Base-by-base conservation (phyloP, 805 yeast species). In the Metschnikowia noctiluminum region DNA sequence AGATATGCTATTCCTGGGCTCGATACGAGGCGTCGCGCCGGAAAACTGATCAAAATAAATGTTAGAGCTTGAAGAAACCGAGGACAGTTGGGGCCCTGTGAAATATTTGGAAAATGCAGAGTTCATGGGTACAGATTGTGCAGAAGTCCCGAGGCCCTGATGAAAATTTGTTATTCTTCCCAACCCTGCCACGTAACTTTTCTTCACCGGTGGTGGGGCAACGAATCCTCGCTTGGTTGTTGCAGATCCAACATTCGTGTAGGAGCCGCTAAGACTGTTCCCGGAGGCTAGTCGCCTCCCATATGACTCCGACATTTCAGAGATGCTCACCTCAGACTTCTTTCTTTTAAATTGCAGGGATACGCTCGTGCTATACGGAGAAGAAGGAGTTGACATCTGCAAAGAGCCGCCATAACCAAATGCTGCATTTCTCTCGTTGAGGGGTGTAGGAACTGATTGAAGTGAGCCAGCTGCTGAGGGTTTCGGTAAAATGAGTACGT, bases 401-500 rank as follows among this genome's bases (percentile, higher is more conserved):
- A 30, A 13, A 14, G 40, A 15, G 4, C 21, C 21, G 21, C 21
- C 21, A 28, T 9, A 27, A 3, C 15, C 13, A 14, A 12, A 36
- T 7, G 38, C 37, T 7, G 14, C 27, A 28, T 35, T 39, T 11
- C 35, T 15, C 30, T 47, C 50, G 12, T 28, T 35, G 13, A 27
- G 30, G 11, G 47, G 44, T 8, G 46, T 39, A 6, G 47, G 34
- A 26, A 14, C 27, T 6, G 40, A 26, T n/a, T 42, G 46, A 26
- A 7, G 27, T 5, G 42, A 38, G 27, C 41, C 35, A 3, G 34
- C 43, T 28, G 44, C 53, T 21, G 38, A 42, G 7, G 77, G 77
- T 54, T 73, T 73, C 7, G 77, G 77, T 35, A 71, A 55, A 34
- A 73, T 73, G 43, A 69, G 63, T 16, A 73, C 68, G 47, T 72